Percentiles rank a stretch among this genome's conserved stretches.
These are phyloP conservation scores for Podospora pseudocomata DNA, from an alignment of 495 filamentous ascomycete species.

Conservation along the genomic window DNA sequence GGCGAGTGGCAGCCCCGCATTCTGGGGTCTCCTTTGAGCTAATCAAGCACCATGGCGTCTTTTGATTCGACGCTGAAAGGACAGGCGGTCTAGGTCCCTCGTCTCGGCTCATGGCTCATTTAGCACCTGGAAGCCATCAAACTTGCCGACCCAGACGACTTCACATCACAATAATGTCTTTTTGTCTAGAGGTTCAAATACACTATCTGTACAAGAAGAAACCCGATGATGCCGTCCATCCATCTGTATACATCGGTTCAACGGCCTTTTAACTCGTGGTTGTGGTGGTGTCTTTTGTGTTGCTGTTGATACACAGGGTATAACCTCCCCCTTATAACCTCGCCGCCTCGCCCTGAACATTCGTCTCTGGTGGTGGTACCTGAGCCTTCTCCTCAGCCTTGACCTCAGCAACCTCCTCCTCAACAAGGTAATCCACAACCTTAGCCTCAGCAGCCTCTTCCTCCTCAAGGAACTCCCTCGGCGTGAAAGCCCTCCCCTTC, in stretches of 20 bases:
- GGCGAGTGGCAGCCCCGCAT: constrained; percentile 25
- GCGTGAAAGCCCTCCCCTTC: constrained; percentile 46
- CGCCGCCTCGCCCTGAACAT: constrained; percentile 18
- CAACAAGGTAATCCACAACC: constrained; percentile 1
- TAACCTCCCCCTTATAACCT: constrained; percentile 20
- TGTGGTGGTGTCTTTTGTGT: neutral
- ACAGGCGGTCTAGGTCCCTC: constrained; percentile 26
- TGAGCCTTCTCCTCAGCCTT: constrained; percentile 5
- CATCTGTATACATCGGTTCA: neutral
- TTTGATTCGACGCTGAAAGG: constrained; percentile 28
- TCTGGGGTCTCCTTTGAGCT: constrained; percentile 24
- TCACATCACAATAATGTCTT: neutral
- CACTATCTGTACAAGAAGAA: constrained; percentile 29
- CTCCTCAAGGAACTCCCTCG: constrained; percentile 41
- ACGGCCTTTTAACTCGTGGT: neutral
- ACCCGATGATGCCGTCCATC: neutral
- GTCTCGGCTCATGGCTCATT: constrained; percentile 28
- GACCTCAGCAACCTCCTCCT: constrained; percentile 4
- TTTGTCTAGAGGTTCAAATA: constrained; percentile 14
- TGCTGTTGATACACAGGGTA: neutral
- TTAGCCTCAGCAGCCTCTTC: constrained; percentile 19
- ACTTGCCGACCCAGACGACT: neutral
- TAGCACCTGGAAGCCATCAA: neutral
- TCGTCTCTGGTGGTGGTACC: neutral
- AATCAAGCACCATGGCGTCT: constrained; percentile 9